Base-by-base conservation (phyloP, 2,329 filamentous ascomycete genomes). In the Neonectria faginata region DNA sequence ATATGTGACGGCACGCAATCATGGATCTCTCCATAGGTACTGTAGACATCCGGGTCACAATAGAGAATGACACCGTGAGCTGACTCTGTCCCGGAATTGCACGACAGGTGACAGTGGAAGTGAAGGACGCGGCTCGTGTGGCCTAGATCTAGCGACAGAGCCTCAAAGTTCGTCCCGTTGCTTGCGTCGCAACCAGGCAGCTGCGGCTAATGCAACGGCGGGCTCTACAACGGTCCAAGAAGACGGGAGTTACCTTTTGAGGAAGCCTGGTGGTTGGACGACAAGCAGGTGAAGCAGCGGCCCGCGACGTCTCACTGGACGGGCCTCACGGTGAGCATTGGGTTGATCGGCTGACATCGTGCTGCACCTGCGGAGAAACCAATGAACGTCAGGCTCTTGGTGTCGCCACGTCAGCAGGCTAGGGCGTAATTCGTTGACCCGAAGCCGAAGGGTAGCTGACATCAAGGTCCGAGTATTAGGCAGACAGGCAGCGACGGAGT, bases 351-450 rank as follows among this genome's bases (percentile, higher is more conserved):
- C 59, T 69, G 68, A 73, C 70, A 59, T 58, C 33, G 58, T 42
- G 55, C 59, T 58, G 64, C 64, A 68, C 52, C 25, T 56, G n/a
- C 14, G 42, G 22, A 9, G 16, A 47, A n/a, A 50, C 58, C 47
- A 67, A 63, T 59, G 48, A 60, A 45, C 44, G 18, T 44, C 11
- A 27, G n/a, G 5, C 45, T 58, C 22, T 33, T 27, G 55, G 42
- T 16, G 31, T 36, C 59, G 70, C 67, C 70, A 71, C 67, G 70
- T 73, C 68, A 70, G 68, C 69, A 62, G 52, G 29, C 22, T 51
- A 56, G 59, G 51, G 39, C 44, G 18, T 39, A 52, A 33, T 22
- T 42, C 42, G 16, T 50, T 18, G 48, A n/a, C 33, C 45, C 29
- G 45, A 58, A 18, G 16, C 20, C 36, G 44, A 50, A 18, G 25